Percentiles rank a stretch among this genome's conserved stretches.
Evolutionary conservation across 1,284 basidiomycete species (phyloP).

Genomic region (Rhodotorula glutinis): DNA sequence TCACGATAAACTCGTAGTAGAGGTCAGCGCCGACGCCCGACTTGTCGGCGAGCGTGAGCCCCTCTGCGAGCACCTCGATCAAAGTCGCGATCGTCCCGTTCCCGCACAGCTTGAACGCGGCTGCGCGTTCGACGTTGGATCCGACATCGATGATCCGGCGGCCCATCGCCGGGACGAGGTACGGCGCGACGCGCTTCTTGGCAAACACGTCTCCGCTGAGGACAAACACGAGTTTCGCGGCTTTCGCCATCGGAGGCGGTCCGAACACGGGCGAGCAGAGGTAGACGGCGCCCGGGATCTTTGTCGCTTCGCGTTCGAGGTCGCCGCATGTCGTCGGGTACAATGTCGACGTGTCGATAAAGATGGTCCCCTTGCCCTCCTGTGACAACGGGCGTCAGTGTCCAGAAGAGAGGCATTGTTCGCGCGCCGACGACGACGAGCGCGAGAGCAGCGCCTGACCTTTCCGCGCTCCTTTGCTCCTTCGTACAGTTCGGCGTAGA

Average conservation of each 20-base stretch:
- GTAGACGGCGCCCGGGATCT: constrained; percentile 60
- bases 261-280: constrained; percentile 80
- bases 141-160: constrained; percentile 61
- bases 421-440: no score
- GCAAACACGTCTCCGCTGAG: constrained; percentile 79
- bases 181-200: constrained; percentile 73
- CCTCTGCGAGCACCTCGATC: constrained; percentile 69
- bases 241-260: constrained; percentile 51
- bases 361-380: constrained; percentile 28
- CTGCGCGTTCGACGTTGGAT: constrained; percentile 69
- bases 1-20: constrained; percentile 57
- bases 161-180: constrained; percentile 73
- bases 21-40: constrained; percentile 68
- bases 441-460: no score
- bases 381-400: not conserved
- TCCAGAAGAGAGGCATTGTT: no score
- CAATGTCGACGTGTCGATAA: constrained; percentile 41
- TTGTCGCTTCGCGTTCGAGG: constrained; percentile 66
- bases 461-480: constrained; percentile 32
- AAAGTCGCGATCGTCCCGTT: constrained; percentile 8
- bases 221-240: constrained; percentile 67
- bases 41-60: constrained; percentile 76
- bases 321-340: constrained; percentile 53
- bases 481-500: constrained; percentile 55
- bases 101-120: constrained; percentile 32